phyloP scores from a whole-genome alignment of 352 stramenopile species.

The Phytophthora idaei region DNA sequence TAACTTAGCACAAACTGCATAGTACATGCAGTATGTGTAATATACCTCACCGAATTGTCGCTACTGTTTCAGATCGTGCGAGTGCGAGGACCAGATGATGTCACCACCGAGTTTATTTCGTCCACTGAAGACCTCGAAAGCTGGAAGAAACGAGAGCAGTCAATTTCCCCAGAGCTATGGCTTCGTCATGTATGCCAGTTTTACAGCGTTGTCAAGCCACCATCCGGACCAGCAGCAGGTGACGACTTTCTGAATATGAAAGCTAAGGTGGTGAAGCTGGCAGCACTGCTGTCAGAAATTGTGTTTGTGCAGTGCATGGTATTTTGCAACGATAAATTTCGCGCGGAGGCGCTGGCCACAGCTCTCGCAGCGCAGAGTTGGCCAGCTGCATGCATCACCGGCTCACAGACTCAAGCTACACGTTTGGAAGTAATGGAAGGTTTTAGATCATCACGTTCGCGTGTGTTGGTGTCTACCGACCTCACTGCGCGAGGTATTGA shows the following conservation, averaged over 20 bases:
- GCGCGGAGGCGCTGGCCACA: constrained; percentile 63
- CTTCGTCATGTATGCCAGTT: constrained; percentile 72
- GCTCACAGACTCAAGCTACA: constrained; percentile 63
- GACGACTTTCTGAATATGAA: constrained; percentile 47
- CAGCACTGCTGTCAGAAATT: constrained; percentile 63
- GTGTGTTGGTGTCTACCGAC: constrained; percentile 80
- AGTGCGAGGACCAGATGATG: constrained; percentile 56
- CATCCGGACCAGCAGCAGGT: not conserved
- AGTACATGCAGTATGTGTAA: not conserved
- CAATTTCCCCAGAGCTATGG: constrained; percentile 65
- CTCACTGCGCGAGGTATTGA: constrained; percentile 81
- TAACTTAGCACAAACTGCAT: not conserved
- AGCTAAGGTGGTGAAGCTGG: constrained; percentile 61
- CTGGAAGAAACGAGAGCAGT: constrained; percentile 60
- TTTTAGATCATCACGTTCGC: constrained; percentile 55
- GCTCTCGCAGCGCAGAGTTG: constrained; percentile 59
- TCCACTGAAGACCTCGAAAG: constrained; percentile 43
- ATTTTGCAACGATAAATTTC: constrained; percentile 87
- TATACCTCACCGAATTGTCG: not conserved
- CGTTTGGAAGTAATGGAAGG: constrained; percentile 66
- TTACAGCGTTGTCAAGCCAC: constrained; percentile 56
- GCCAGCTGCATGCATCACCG: constrained; percentile 70
- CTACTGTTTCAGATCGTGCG: constrained; percentile 58
- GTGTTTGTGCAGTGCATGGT: constrained; percentile 83
- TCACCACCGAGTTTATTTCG: constrained; percentile 71